phyloP scores from a whole-genome alignment of 2,329 filamentous ascomycete genomes.

The Penicillium glabrum region DNA sequence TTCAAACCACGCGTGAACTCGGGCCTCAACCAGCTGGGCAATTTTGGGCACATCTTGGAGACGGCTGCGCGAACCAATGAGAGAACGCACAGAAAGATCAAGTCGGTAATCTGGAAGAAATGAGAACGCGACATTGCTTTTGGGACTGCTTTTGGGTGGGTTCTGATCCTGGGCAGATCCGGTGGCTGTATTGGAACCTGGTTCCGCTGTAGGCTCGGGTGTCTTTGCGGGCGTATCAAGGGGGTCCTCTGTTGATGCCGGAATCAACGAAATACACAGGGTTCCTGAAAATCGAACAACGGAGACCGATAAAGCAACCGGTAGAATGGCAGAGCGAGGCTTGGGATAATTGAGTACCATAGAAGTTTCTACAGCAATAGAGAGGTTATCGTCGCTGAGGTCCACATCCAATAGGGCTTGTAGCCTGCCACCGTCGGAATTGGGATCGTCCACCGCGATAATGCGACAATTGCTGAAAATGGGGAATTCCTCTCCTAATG shows the following conservation, averaged over 20 bases:
- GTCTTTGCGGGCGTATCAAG: conserved; percentile 37
- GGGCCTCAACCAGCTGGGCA: conserved; percentile 63
- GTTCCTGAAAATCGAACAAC: conserved; percentile 95
- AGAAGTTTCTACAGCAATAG: conserved; percentile 90
- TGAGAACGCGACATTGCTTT: conserved; percentile 88
- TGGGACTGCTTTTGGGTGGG: conserved; percentile 55
- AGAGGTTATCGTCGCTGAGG: conserved; percentile 86
- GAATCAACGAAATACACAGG: conserved; percentile 88
- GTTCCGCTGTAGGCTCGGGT: conserved; percentile 24
- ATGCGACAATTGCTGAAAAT: conserved; percentile 98
- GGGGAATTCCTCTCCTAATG: conserved; percentile 92
- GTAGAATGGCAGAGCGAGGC: conserved; percentile 81
- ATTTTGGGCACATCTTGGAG: conserved; percentile 68
- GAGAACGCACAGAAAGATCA: conserved; percentile 63
- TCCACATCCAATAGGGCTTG: conserved; percentile 98
- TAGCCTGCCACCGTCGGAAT: conserved; percentile 68
- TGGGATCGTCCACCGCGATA: conserved; percentile 69
- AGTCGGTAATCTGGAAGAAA: conserved; percentile 69
- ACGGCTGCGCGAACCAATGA: conserved; percentile 62
- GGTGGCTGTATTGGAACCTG: conserved; percentile 10
- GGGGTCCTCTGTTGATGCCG: conserved; percentile 50
- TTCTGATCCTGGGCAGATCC: conserved; percentile 17
- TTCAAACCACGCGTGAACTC: conserved; percentile 67
- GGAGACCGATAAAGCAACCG: conserved; percentile 86
- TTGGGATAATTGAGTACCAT: conserved; percentile 93